Conservation (phyloP, 2,329 filamentous ascomycete species). For the Rugonectria rugulosa region DNA sequence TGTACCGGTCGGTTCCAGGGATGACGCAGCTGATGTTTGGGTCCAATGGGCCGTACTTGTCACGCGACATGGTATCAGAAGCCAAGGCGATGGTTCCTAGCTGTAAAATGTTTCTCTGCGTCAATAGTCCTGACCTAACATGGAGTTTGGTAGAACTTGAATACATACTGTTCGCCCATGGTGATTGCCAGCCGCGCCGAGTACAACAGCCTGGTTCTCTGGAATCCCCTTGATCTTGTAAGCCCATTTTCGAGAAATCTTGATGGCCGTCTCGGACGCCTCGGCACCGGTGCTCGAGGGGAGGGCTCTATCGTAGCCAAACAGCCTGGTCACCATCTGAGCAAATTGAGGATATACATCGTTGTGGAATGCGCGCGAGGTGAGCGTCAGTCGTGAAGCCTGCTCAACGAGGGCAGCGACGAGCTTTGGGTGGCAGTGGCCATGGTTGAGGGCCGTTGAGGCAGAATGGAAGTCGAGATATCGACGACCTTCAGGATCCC, state of each 20-base stretch:
- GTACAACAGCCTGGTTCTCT: conserved; percentile 79
- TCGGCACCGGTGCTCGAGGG: conserved; percentile 68
- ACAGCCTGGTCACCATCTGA: neutral
- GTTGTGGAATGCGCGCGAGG: conserved; percentile 1
- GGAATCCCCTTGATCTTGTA: conserved; percentile 92
- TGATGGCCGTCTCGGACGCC: conserved; percentile 91
- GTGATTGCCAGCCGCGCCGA: conserved; percentile 87
- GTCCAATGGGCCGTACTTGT: conserved; percentile 91
- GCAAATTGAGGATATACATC: conserved; percentile 3
- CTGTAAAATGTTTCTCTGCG: conserved; percentile 40
- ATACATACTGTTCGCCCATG: conserved; percentile 82
- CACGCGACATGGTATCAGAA: neutral
- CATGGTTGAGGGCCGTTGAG: neutral
- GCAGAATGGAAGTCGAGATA: conserved; percentile 5
- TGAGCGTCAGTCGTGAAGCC: neutral
- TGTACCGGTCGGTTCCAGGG: conserved; percentile 32
- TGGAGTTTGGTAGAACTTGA: conserved; percentile 20
- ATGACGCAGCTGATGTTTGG: conserved; percentile 86
- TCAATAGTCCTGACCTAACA: neutral
- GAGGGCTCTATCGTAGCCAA: neutral
- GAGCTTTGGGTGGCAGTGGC: neutral
- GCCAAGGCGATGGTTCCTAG: neutral
- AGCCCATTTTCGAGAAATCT: conserved; percentile 93
- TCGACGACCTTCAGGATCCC: conserved; percentile 1
- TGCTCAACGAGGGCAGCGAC: neutral